Evolutionary conservation across 129 eudicot species (phyloP).

Genomic region (Flaveria trinervia): DNA sequence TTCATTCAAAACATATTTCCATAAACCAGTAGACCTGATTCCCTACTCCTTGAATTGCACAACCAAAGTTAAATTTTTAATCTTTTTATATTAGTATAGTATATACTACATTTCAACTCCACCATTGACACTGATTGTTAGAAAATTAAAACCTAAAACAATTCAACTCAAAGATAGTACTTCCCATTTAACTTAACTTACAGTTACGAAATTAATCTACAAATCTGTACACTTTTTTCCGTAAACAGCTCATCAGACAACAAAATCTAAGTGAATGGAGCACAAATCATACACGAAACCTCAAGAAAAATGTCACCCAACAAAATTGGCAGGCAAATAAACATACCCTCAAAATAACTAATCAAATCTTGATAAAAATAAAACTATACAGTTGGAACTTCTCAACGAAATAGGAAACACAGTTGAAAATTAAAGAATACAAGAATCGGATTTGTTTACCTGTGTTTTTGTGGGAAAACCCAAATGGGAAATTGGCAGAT

Average conservation of each 20-base stretch:
- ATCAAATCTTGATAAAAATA: slow-evolving; percentile 17
- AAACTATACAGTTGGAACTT: slow-evolving; percentile 1
- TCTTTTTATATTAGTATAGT: neutral
- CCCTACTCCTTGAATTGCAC: slow-evolving; percentile 7
- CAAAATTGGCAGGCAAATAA: slow-evolving; percentile 19
- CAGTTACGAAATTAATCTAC: neutral
- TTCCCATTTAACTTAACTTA: slow-evolving; percentile 2
- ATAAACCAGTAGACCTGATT: slow-evolving; percentile 1
- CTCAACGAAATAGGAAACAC: neutral
- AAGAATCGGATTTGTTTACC: slow-evolving; percentile 24
- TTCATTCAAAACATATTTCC: slow-evolving; percentile 8
- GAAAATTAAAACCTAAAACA: slow-evolving; percentile 11
- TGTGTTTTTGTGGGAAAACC: slow-evolving; percentile 20
- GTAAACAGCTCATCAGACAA: neutral
- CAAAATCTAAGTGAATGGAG: slow-evolving; percentile 15
- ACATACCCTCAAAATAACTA: neutral
- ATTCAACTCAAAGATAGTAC: slow-evolving; percentile 2
- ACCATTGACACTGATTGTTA: slow-evolving; percentile 4
- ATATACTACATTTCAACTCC: slow-evolving; percentile 22
- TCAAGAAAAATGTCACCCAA: slow-evolving; percentile 29
- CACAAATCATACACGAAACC: slow-evolving; percentile 14
- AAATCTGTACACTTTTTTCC: neutral
- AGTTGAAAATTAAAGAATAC: too few relatives aligned
- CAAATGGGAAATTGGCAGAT: slow-evolving; percentile 39
- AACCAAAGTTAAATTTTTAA: slow-evolving; percentile 6